Evolutionary conservation across 2,329 filamentous ascomycete species (phyloP).

Genomic region (Arachnomyces sp.): DNA sequence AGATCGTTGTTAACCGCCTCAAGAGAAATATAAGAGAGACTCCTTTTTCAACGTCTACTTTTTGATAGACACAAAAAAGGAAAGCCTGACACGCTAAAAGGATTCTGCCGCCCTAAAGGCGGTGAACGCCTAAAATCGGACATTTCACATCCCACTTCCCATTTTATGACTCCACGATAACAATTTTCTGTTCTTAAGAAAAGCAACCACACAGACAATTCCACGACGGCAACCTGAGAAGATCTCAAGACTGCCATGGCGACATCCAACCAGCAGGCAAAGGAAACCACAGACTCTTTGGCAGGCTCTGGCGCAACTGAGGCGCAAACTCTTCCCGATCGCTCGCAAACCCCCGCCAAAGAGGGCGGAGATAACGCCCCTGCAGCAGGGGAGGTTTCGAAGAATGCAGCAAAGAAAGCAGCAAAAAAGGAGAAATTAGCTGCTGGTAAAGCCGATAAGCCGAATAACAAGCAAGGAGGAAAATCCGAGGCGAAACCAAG

Average conservation of each 20-base stretch:
- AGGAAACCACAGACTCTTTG: conserved; percentile 21
- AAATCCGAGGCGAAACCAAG: conserved; percentile 37
- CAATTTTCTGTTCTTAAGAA: no score
- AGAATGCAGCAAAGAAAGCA: conserved; percentile 41
- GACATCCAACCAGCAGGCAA: conserved; percentile 5
- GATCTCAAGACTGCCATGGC: no score
- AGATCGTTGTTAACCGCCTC: conserved; percentile 7
- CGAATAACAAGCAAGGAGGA: conserved; percentile 29
- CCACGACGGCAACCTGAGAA: background rate
- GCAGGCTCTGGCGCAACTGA: conserved; percentile 19
- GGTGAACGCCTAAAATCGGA: conserved; percentile 20
- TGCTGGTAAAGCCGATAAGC: conserved; percentile 33
- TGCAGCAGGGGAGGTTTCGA: conserved; percentile 27
- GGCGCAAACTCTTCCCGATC: conserved; percentile 30
- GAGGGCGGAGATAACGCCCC: conserved; percentile 17
- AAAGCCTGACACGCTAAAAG: conserved; percentile 22
- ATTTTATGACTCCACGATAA: no score
- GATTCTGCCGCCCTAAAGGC: conserved; percentile 33
- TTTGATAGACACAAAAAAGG: conserved; percentile 8
- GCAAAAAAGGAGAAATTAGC: conserved; percentile 39
- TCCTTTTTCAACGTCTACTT: conserved; percentile 1
- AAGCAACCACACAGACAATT: conserved; percentile 9
- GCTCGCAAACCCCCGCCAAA: conserved; percentile 32
- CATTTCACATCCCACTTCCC: conserved; percentile 32
- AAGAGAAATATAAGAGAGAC: no score